These are phyloP conservation scores for Serpula lacrymans DNA, from an alignment of 768 basidiomycete genomes.

Conservation along the genomic window DNA sequence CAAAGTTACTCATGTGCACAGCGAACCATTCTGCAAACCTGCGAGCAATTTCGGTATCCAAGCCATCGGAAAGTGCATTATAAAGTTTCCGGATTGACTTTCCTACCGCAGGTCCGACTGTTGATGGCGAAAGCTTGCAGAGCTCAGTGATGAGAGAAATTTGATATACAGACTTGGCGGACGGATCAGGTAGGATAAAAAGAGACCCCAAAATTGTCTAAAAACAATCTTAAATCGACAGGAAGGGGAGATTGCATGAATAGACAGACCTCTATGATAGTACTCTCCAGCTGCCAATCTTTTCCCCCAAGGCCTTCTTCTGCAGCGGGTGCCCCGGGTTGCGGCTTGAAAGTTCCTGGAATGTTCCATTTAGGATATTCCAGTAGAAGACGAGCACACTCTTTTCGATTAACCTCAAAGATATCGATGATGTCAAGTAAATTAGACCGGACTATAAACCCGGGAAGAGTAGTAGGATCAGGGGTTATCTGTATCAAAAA, in stretches of 20 bases:
- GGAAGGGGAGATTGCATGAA: constrained; percentile 1
- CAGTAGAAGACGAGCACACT: constrained; percentile 82
- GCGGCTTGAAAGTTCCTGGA: constrained; percentile 81
- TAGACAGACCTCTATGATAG: constrained; percentile 71
- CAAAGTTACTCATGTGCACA: constrained; percentile 95
- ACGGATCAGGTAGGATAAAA: constrained; percentile 73
- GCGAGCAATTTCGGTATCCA: constrained; percentile 81
- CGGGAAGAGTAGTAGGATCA: constrained; percentile 65
- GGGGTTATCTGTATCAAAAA: constrained; percentile 61
- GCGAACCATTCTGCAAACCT: constrained; percentile 95
- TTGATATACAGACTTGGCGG: constrained; percentile 81
- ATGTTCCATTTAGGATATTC: constrained; percentile 84
- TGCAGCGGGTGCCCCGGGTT: constrained; percentile 53
- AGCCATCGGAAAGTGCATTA: constrained; percentile 68
- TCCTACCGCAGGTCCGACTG: constrained; percentile 94
- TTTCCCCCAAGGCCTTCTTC: constrained; percentile 56
- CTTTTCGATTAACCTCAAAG: constrained; percentile 95
- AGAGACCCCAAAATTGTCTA: constrained; percentile 73
- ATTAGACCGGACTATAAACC: constrained; percentile 75
- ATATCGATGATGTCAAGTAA: constrained; percentile 80
- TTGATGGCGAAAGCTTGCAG: constrained; percentile 89
- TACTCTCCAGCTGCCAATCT: constrained; percentile 86
- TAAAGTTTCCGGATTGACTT: constrained; percentile 92
- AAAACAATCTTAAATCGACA: neutral
- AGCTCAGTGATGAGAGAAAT: constrained; percentile 87